These are phyloP conservation scores for Fusarium nanum DNA, from an alignment of 2,329 filamentous ascomycete genomes.

Conservation along the genomic window DNA sequence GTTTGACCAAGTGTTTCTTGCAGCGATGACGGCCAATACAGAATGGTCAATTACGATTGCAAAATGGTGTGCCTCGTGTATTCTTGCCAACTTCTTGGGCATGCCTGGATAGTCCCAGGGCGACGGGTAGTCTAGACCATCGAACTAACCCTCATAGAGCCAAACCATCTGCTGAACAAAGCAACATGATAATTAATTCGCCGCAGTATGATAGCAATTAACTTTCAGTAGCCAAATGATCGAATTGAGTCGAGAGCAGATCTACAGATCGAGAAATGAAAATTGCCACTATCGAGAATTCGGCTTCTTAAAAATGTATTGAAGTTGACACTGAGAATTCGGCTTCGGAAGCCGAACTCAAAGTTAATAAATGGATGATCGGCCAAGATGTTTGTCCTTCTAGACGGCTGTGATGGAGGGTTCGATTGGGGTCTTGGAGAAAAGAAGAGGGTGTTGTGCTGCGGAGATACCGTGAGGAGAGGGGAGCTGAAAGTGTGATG, in stretches of 20 bases:
- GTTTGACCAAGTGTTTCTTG: background rate
- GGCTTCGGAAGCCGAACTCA: slow-evolving; percentile 10
- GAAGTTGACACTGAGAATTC: too few species aligned
- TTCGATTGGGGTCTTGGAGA: slow-evolving; percentile 36
- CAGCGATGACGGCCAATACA: background rate
- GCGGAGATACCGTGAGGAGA: slow-evolving; percentile 39
- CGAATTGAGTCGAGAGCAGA: background rate
- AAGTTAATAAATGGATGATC: background rate
- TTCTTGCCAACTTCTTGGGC: slow-evolving; percentile 7
- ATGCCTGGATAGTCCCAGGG: background rate
- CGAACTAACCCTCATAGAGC: background rate
- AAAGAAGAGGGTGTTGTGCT: slow-evolving; percentile 10
- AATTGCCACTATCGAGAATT: background rate
- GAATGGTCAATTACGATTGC: background rate
- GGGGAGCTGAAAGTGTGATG: slow-evolving; percentile 9
- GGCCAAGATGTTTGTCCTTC: background rate
- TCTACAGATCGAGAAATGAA: background rate
- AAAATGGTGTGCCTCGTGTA: slow-evolving; percentile 10
- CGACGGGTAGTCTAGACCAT: background rate
- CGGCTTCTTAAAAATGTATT: too few species aligned
- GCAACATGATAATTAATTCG: background rate
- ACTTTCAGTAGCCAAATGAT: background rate
- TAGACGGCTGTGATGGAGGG: slow-evolving; percentile 13
- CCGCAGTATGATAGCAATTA: background rate
- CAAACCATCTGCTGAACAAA: background rate